Conservation (phyloP, 495 filamentous ascomycete genomes). For the Xylaria flabelliformis region DNA sequence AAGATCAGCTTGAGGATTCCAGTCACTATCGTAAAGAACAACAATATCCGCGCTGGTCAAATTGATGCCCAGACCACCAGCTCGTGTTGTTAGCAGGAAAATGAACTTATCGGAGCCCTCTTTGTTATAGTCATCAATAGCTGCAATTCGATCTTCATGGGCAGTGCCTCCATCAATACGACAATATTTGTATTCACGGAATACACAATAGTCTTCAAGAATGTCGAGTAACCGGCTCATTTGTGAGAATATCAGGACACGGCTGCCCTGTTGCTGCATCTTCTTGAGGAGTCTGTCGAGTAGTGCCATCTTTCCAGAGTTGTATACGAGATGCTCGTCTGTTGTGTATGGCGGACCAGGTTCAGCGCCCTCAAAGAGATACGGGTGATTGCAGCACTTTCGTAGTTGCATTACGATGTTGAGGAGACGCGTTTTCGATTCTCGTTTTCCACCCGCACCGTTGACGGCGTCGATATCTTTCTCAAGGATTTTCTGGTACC, state of each 20-base stretch:
- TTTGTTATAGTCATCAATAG: constrained; percentile 98
- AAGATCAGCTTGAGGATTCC: constrained; percentile 98
- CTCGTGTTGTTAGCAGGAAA: constrained; percentile 96
- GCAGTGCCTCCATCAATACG: constrained; percentile 97
- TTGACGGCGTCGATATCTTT: constrained; percentile 99
- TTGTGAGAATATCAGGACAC: constrained; percentile 98
- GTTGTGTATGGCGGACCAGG: constrained; percentile 98
- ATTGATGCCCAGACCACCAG: constrained; percentile 98
- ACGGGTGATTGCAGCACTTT: constrained; percentile 99
- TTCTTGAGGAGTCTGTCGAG: constrained; percentile 89
- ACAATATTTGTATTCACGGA: constrained; percentile 93
- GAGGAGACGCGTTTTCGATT: constrained; percentile 98
- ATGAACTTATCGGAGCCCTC: constrained; percentile 95
- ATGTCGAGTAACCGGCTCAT: constrained; percentile 99
- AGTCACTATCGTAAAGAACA: constrained; percentile 97
- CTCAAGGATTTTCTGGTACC: constrained; percentile 98
- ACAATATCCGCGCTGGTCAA: constrained; percentile 95
- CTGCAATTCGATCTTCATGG: constrained; percentile 96
- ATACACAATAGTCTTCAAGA: constrained; percentile 96
- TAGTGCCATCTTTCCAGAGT: constrained; percentile 97
- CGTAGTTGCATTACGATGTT: constrained; percentile 99
- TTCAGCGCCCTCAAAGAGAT: constrained; percentile 97
- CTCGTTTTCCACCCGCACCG: constrained; percentile 91
- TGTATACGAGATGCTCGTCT: constrained; percentile 92
- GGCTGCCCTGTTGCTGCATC: constrained; percentile 83